These are phyloP conservation scores for Tolypocladium guangdongense DNA, from an alignment of 2,329 filamentous ascomycete species.

Conservation along the genomic window DNA sequence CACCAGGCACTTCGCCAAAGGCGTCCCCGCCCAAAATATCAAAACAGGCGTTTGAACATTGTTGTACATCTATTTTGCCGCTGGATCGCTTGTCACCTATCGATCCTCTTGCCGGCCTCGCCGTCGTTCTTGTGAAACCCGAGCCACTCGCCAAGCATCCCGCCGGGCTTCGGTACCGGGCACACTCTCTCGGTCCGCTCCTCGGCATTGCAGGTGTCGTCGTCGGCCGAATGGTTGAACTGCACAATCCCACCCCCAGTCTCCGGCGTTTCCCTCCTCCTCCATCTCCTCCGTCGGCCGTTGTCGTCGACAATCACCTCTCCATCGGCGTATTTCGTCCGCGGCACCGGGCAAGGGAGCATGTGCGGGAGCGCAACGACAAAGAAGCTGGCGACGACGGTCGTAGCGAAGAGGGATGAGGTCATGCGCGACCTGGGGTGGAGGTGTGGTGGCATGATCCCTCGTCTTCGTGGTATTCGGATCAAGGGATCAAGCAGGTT, in stretches of 20 bases:
- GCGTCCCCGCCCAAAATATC: background rate
- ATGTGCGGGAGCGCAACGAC: conserved; percentile 86
- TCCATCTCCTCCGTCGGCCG: conserved; percentile 33
- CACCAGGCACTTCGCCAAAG: background rate
- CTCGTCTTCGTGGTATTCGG: conserved; percentile 1
- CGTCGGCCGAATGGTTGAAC: conserved; percentile 29
- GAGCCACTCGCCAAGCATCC: conserved; percentile 63
- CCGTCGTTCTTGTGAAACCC: conserved; percentile 46
- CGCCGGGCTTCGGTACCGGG: conserved; percentile 82
- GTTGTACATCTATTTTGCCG: conserved; percentile 2
- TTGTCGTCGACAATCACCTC: conserved; percentile 35
- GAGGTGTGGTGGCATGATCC: conserved; percentile 69
- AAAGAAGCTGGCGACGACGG: conserved; percentile 77
- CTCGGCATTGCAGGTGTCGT: conserved; percentile 21
- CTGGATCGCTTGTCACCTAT: conserved; percentile 11
- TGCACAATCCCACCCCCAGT: conserved; percentile 36
- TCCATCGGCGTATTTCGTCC: conserved; percentile 64
- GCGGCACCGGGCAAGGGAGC: conserved; percentile 80
- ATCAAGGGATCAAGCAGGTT: conserved; percentile 2
- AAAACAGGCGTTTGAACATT: background rate
- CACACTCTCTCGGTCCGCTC: conserved; percentile 58
- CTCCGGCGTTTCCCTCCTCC: conserved; percentile 25
- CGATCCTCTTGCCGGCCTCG: conserved; percentile 9
- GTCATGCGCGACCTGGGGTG: conserved; percentile 92
- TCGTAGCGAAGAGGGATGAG: conserved; percentile 89